A percentile compares a stretch with the other conserved stretches of the same genome.
phyloP scores from a whole-genome alignment of 148 eudicot genomes.

The Spergularia bocconei region DNA sequence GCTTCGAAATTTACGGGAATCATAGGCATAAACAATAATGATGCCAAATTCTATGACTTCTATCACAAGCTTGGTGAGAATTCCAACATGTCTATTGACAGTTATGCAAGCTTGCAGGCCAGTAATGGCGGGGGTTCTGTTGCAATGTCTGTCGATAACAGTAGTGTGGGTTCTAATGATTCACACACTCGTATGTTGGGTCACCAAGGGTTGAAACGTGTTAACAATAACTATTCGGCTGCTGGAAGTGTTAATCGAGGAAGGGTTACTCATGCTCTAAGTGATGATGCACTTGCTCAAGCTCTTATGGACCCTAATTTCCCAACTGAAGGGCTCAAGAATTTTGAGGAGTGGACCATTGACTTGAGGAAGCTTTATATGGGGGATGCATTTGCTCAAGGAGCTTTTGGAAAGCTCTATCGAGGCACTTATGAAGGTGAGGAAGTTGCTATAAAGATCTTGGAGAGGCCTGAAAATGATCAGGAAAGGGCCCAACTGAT shows the following conservation, averaged over 20 bases:
- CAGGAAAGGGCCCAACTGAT: constrained; percentile 72
- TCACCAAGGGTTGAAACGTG: constrained; percentile 78
- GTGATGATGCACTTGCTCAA: constrained; percentile 89
- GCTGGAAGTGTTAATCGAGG: constrained; percentile 69
- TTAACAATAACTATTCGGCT: constrained; percentile 55
- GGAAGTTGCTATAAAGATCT: constrained; percentile 93
- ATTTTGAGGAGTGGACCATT: constrained; percentile 94
- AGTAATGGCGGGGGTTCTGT: constrained; percentile 95
- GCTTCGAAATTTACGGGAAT: constrained; percentile 74
- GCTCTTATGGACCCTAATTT: constrained; percentile 76
- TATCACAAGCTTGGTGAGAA: constrained; percentile 86
- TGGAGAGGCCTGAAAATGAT: constrained; percentile 97
- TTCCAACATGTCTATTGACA: constrained; percentile 87
- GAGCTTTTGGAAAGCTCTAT: constrained; percentile 96
- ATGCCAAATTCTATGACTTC: constrained; percentile 66
- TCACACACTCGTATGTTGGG: constrained; percentile 84
- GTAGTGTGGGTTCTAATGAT: constrained; percentile 91
- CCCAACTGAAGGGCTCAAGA: constrained; percentile 72
- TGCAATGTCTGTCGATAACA: constrained; percentile 91
- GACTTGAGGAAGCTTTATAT: constrained; percentile 85
- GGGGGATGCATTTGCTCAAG: constrained; percentile 96
- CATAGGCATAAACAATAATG: constrained; percentile 64
- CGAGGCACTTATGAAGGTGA: constrained; percentile 90
- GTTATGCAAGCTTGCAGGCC: constrained; percentile 69
- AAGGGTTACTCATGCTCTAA: constrained; percentile 69